Evolutionary conservation across 108 stramenopile genomes (phyloP).

Genomic region (Seminavis robusta): DNA sequence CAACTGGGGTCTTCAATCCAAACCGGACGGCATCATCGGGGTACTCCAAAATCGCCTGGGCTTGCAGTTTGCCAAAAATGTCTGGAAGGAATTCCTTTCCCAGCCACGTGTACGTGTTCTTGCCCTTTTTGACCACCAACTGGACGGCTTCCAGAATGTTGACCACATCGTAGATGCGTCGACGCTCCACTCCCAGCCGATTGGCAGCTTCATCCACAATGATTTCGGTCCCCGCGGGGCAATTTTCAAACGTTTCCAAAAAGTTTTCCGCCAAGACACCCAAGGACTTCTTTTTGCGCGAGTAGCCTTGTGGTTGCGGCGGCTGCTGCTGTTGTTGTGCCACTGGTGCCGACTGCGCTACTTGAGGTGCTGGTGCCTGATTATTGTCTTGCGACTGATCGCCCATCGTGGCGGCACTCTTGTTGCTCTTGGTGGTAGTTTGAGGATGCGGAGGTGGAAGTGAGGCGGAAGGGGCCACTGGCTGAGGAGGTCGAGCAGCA

Average conservation of each 20-base stretch:
- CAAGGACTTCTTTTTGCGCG: conserved; percentile 81
- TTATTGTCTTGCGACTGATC: no score
- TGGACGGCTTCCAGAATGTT: conserved; percentile 89
- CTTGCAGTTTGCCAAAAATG: conserved; percentile 66
- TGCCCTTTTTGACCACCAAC: conserved; percentile 71
- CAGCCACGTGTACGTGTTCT: conserved; percentile 91
- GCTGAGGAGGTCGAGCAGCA: not conserved
- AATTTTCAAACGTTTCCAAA: conserved; percentile 30
- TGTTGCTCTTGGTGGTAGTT: no score
- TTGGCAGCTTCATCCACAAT: conserved; percentile 68
- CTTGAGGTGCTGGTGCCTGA: no score
- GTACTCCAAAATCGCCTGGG: conserved; percentile 46
- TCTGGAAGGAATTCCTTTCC: conserved; percentile 54
- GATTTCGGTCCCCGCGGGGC: conserved; percentile 21
- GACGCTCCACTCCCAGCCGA: conserved; percentile 81
- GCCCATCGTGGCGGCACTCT: no score
- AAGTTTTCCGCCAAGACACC: conserved; percentile 73
- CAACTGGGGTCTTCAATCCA: not conserved
- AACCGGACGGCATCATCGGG: conserved; percentile 30
- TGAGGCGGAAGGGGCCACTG: not conserved
- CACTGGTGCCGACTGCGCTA: no score
- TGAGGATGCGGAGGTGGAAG: not conserved
- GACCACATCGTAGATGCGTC: conserved; percentile 94
- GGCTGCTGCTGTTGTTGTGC: not conserved
- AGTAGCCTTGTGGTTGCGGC: conserved; percentile 15